Evolutionary conservation across 2,329 filamentous ascomycete genomes (phyloP).

Genomic region (Rugonectria rugulosa): DNA sequence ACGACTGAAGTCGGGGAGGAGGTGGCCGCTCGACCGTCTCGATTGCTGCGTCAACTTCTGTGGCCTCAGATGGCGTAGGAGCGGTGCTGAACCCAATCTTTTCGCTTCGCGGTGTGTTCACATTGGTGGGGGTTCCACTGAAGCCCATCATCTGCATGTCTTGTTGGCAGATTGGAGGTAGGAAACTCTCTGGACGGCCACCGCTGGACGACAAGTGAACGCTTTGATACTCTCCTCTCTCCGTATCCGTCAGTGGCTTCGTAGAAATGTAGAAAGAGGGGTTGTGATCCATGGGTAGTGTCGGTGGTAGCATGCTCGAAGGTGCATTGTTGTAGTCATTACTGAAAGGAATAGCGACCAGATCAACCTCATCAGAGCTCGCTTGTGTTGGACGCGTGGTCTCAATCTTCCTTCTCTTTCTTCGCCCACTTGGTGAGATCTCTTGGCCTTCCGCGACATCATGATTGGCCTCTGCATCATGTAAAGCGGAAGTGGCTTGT

Average conservation of each 20-base stretch:
- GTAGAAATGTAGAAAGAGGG: constrained; percentile 45
- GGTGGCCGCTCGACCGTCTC: constrained; percentile 2
- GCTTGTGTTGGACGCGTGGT: constrained; percentile 22
- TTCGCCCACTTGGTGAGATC: constrained; percentile 12
- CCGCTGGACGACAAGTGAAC: constrained; percentile 30
- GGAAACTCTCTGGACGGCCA: constrained; percentile 17
- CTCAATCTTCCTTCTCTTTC: constrained; percentile 36
- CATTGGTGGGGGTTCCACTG: constrained; percentile 45
- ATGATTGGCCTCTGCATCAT: background rate
- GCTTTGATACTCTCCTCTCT: constrained; percentile 47
- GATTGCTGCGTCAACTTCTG: constrained; percentile 3
- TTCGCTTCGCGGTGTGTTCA: constrained; percentile 46
- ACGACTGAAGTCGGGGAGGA: constrained; percentile 28
- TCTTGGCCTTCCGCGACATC: background rate
- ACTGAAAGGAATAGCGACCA: constrained; percentile 37
- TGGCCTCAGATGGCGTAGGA: constrained; percentile 25
- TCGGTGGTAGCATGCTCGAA: constrained; percentile 39
- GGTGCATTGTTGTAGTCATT: constrained; percentile 24
- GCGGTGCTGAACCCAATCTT: constrained; percentile 27
- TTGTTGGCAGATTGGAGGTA: constrained; percentile 29
- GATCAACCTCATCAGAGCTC: constrained; percentile 35
- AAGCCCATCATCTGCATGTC: constrained; percentile 35
- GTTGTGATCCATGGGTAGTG: constrained; percentile 36
- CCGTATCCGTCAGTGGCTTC: constrained; percentile 45
- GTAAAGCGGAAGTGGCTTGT: background rate